phyloP scores from a whole-genome alignment of 1,284 basidiomycete species.

The Neonothopanus nambi region DNA sequence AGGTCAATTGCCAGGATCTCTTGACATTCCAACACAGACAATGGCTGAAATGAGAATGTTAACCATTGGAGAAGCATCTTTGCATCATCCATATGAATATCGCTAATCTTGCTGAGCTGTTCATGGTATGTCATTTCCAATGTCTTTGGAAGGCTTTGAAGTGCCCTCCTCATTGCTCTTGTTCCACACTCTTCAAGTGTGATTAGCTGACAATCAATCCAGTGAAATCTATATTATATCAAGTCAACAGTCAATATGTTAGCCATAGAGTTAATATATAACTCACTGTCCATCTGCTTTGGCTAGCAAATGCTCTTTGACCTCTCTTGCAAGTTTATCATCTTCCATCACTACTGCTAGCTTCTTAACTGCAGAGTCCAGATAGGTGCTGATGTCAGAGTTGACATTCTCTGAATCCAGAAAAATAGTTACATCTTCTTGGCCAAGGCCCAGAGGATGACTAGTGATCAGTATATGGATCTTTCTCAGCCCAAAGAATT shows the following conservation, averaged over 20 bases:
- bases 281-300: background rate
- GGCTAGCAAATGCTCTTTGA: background rate
- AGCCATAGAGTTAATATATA: background rate
- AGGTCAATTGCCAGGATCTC: background rate
- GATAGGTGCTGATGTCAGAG: too few relatives aligned
- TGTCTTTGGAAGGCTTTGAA: background rate
- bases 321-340: background rate
- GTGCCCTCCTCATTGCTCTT: background rate
- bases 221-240: conserved; percentile 3
- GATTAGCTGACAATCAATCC: conserved; percentile 1
- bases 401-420: too few relatives aligned
- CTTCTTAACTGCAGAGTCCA: background rate
- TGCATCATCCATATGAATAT: background rate
- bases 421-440: too few relatives aligned
- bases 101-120: background rate
- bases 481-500: too few relatives aligned
- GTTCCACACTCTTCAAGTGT: background rate
- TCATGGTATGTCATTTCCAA: background rate
- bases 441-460: too few relatives aligned
- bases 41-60: background rate
- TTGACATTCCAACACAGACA: background rate
- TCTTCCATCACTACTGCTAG: background rate
- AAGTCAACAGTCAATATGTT: too few relatives aligned
- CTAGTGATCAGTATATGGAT: too few relatives aligned
- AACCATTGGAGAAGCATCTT: background rate